Conservation (phyloP, 78 protist species). For the Dictyostelium capitatum region DNA sequence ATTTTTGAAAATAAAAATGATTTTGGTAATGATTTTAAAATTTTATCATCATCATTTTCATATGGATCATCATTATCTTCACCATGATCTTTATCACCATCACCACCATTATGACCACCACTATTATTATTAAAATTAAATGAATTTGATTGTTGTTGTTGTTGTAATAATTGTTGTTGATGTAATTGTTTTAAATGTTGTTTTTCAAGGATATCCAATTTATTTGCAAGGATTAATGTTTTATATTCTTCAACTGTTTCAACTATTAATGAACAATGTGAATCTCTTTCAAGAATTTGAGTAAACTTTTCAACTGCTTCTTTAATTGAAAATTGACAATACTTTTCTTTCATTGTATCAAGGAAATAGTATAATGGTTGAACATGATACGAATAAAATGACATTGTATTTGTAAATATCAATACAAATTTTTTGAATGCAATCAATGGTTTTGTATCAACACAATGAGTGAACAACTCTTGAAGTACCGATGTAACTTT, state of each 20-base stretch:
- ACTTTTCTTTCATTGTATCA: slow-evolving; percentile 73
- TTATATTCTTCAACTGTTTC: slow-evolving; percentile 30
- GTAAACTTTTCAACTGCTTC: slow-evolving; percentile 64
- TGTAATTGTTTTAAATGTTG: slow-evolving; percentile 5
- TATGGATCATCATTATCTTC: neutral
- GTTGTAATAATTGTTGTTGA: neutral
- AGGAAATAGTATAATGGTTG: slow-evolving; percentile 69
- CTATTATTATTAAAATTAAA: neutral
- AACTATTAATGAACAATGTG: slow-evolving; percentile 13
- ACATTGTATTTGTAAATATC: slow-evolving; percentile 62
- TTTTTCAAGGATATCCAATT: slow-evolving; percentile 1
- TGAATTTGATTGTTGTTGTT: neutral
- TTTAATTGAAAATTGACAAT: slow-evolving; percentile 55
- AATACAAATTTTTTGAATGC: slow-evolving; percentile 72
- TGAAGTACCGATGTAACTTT: slow-evolving; percentile 64
- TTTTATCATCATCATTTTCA: slow-evolving; percentile 17
- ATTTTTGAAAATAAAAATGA: slow-evolving; percentile 76
- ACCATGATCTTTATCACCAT: neutral
- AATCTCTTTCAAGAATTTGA: slow-evolving; percentile 48
- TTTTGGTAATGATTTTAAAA: slow-evolving; percentile 53
- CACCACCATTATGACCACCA: neutral
- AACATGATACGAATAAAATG: slow-evolving; percentile 55
- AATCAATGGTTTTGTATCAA: slow-evolving; percentile 58
- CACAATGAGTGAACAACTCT: slow-evolving; percentile 67
- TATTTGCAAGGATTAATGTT: slow-evolving; percentile 23